These are phyloP conservation scores for Pyricularia grisea DNA, from an alignment of 2,329 filamentous ascomycete genomes.

Conservation along the genomic window DNA sequence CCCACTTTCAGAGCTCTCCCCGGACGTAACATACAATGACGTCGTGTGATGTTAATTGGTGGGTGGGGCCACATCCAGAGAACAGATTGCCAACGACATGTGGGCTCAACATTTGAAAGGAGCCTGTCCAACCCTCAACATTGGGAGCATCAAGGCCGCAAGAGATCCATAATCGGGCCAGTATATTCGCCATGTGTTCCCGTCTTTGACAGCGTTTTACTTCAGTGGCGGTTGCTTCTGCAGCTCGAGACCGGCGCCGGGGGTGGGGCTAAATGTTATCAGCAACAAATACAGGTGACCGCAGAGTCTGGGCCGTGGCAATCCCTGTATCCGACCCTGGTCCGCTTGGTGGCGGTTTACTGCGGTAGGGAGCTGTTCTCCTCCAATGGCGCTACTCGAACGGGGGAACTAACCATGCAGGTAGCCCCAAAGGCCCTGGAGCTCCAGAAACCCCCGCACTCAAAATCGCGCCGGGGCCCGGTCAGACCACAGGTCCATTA, in stretches of 20 bases:
- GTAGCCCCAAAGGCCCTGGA: not conserved
- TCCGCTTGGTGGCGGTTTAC: not conserved
- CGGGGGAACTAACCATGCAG: not conserved
- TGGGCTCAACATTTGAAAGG: not conserved
- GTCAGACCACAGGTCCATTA: not conserved
- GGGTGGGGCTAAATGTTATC: slow-evolving; percentile 7
- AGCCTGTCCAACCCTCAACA: not conserved
- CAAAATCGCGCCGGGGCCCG: not conserved
- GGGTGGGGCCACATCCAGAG: slow-evolving; percentile 4
- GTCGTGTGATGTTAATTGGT: slow-evolving; percentile 3
- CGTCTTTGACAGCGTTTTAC: not conserved
- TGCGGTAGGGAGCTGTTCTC: not conserved
- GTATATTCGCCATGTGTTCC: not conserved
- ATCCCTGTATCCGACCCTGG: not conserved
- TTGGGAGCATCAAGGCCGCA: not conserved
- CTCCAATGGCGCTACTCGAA: not conserved
- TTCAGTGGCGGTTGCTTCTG: slow-evolving; percentile 1
- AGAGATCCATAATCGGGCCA: not conserved
- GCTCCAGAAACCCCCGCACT: not conserved
- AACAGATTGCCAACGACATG: not conserved
- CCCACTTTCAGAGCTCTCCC: not conserved
- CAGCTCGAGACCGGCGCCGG: not conserved
- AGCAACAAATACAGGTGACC: slow-evolving; percentile 18
- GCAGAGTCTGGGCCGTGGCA: not conserved
- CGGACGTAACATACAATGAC: slow-evolving; percentile 1